Percentiles rank a stretch among this genome's conserved stretches.
Conservation (phyloP, 2,329 filamentous ascomycete species). For the Zymoseptoria crescenta region DNA sequence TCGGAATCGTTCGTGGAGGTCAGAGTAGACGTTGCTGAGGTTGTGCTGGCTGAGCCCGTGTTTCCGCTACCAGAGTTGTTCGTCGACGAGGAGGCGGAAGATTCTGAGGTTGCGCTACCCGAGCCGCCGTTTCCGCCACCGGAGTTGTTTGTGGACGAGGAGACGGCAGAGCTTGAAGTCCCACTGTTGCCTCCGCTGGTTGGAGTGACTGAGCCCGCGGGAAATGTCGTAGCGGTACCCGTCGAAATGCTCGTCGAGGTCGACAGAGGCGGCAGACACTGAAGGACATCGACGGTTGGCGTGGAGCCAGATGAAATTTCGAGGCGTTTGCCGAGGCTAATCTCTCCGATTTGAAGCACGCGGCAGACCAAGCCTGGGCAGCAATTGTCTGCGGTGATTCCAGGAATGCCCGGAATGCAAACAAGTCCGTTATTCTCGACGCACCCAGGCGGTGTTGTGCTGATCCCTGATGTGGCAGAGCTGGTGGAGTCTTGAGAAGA, state of each 20-base stretch:
- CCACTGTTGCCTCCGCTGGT: not conserved
- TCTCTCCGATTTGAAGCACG: not conserved
- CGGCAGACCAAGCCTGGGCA: not conserved
- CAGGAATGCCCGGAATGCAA: not conserved
- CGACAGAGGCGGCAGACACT: not conserved
- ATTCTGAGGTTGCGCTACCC: not conserved
- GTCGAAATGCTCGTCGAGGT: not conserved
- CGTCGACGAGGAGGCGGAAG: not conserved
- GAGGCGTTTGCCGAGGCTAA: not conserved
- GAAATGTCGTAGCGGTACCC: not conserved
- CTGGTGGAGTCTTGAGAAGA: not conserved
- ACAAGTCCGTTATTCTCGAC: not conserved
- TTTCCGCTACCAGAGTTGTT: not conserved
- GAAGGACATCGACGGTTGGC: not conserved
- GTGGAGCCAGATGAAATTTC: not conserved
- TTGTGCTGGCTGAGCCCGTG: not conserved
- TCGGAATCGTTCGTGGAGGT: not conserved
- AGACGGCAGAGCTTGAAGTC: not conserved
- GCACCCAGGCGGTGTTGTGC: not conserved
- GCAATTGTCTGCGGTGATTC: not conserved
- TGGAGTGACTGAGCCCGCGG: not conserved
- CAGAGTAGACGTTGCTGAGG: not conserved
- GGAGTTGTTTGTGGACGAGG: not conserved
- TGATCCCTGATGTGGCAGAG: not conserved
- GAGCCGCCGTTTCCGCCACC: not conserved